A percentile compares a stretch with the other conserved stretches of the same genome.
Conservation (phyloP, 805 yeast genomes). For the Candida quercuum region DNA sequence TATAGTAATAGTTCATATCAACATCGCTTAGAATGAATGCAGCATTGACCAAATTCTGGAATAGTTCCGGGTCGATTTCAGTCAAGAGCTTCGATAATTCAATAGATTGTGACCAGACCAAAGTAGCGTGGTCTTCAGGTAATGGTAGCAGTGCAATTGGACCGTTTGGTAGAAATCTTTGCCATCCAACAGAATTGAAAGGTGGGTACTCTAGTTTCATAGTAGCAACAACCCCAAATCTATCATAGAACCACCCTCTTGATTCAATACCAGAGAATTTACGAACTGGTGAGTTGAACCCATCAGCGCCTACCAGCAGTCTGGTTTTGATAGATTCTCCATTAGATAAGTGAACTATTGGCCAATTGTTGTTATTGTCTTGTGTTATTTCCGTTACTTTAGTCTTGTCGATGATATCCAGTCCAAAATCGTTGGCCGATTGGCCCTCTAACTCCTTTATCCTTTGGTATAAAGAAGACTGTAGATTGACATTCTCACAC, state of each 20-base stretch:
- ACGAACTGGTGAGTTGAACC: slow-evolving; percentile 90
- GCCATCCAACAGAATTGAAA: slow-evolving; percentile 79
- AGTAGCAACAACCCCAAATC: slow-evolving; percentile 92
- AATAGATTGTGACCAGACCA: slow-evolving; percentile 91
- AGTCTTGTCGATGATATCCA: slow-evolving; percentile 55
- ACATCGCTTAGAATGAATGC: slow-evolving; percentile 74
- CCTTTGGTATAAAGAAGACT: slow-evolving; percentile 59
- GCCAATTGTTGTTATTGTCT: slow-evolving; percentile 57
- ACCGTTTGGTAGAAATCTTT: slow-evolving; percentile 85
- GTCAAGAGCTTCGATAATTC: slow-evolving; percentile 61
- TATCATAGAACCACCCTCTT: slow-evolving; percentile 87
- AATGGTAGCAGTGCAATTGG: slow-evolving; percentile 90
- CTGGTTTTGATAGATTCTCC: slow-evolving; percentile 65
- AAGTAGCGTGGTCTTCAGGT: slow-evolving; percentile 79
- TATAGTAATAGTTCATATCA: slow-evolving; percentile 70
- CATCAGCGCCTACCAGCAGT: slow-evolving; percentile 91
- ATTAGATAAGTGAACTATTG: slow-evolving; percentile 58
- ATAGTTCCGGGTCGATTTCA: slow-evolving; percentile 53
- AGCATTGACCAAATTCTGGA: slow-evolving; percentile 74
- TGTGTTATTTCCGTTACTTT: slow-evolving; percentile 54
- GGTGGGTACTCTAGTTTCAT: slow-evolving; percentile 70
- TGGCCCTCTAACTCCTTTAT: slow-evolving; percentile 36
- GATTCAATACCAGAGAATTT: slow-evolving; percentile 74
- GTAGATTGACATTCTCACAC: slow-evolving; percentile 86
- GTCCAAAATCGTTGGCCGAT: slow-evolving; percentile 18